These are phyloP conservation scores for Citrus trifoliata DNA, from an alignment of 345 rosid genomes.

Conservation along the genomic window DNA sequence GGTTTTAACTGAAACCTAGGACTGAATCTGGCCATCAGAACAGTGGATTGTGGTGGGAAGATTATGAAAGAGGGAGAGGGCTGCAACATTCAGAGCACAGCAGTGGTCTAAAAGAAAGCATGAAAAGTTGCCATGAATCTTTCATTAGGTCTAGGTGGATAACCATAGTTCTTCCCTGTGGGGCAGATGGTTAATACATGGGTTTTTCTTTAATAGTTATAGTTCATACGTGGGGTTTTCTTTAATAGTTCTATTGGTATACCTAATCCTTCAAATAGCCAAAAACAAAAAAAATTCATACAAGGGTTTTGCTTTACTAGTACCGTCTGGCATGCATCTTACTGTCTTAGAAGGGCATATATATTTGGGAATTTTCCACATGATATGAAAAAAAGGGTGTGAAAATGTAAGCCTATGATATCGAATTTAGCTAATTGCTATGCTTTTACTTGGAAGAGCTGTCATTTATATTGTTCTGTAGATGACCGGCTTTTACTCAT, in stretches of 20 bases:
- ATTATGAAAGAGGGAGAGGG: background rate
- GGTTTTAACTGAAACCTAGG: background rate
- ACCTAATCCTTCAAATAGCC: background rate
- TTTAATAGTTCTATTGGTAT: background rate
- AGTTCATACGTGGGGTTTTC: too few species aligned
- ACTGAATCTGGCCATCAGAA: background rate
- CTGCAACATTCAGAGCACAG: background rate
- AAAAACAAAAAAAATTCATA: background rate
- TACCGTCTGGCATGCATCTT: background rate
- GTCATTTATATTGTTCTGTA: too few species aligned
- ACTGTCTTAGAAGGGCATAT: background rate
- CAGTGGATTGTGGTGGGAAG: background rate
- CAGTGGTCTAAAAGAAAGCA: background rate
- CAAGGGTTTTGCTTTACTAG: background rate
- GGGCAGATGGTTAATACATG: too few species aligned
- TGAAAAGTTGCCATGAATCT: background rate
- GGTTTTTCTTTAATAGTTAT: background rate
- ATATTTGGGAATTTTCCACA: background rate
- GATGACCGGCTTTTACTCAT: too few species aligned
- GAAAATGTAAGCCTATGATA: background rate
- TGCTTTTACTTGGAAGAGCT: background rate
- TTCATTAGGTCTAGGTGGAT: background rate
- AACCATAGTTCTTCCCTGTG: background rate
- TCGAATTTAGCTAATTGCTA: slow-evolving; percentile 14
- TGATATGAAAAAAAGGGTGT: background rate